A percentile compares a stretch with the other conserved stretches of the same genome.
phyloP scores from a whole-genome alignment of 345 rosid species.

The Eucalyptus regnans region DNA sequence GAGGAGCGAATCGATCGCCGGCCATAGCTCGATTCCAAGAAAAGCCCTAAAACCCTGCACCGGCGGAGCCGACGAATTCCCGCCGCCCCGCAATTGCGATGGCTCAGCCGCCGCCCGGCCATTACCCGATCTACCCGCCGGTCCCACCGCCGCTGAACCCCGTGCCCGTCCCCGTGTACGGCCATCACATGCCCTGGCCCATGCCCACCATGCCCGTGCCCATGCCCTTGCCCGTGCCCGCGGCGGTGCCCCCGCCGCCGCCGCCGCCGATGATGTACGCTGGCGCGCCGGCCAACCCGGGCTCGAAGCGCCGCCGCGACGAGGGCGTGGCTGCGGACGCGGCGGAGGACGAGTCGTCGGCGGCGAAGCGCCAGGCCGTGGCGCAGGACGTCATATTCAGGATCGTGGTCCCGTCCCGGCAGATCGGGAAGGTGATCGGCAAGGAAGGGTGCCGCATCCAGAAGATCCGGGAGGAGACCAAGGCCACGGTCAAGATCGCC shows the following conservation, averaged over 20 bases:
- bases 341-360: constrained; percentile 7
- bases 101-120: background rate
- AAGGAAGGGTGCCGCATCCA: constrained; percentile 52
- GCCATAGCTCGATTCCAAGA: background rate
- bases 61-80: background rate
- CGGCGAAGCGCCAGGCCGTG: constrained; percentile 25
- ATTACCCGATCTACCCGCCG: background rate
- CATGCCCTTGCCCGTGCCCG: background rate
- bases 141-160: background rate
- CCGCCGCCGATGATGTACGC: background rate
- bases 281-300: background rate
- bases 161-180: background rate
- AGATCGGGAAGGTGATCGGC: constrained; percentile 70
- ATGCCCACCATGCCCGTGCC: background rate
- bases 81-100: background rate
- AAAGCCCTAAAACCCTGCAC: background rate
- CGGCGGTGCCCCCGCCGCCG: background rate
- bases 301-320: constrained; percentile 39
- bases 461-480: constrained; percentile 64
- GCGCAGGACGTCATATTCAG: constrained; percentile 45
- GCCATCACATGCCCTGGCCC: background rate
- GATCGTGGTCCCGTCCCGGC: constrained; percentile 45
- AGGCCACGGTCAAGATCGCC: constrained; percentile 57
- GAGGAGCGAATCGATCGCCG: background rate
- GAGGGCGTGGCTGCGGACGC: background rate